Percentiles rank a stretch among this genome's conserved stretches.
Conservation (phyloP, 805 yeast genomes). For the Candida railenensis region DNA sequence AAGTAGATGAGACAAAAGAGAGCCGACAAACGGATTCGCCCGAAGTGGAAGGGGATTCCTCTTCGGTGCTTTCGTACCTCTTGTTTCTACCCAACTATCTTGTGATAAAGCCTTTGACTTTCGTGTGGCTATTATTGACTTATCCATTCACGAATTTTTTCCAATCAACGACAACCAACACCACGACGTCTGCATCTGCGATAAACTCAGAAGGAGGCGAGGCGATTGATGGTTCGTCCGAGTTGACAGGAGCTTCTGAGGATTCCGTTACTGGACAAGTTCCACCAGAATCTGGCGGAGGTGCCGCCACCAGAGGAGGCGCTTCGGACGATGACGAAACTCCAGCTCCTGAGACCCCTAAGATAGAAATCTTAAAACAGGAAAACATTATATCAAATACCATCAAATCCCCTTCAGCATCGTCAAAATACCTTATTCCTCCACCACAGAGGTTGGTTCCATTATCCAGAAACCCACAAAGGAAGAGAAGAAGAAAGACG, state of each 20-base stretch:
- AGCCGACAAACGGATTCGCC: too few species aligned
- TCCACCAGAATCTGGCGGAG: not conserved
- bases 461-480: conserved; percentile 38
- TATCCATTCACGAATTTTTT: conserved; percentile 48
- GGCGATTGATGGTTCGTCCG: not conserved
- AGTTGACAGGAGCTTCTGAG: not conserved
- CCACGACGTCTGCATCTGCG: not conserved
- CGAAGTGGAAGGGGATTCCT: not conserved
- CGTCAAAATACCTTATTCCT: conserved; percentile 43
- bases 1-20: not conserved
- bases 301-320: not conserved
- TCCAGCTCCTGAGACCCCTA: conserved; percentile 9
- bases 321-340: conserved; percentile 3
- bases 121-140: conserved; percentile 50
- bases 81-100: conserved; percentile 51
- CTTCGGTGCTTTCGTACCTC: conserved; percentile 12
- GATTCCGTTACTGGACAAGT: not conserved
- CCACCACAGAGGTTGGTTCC: conserved; percentile 47
- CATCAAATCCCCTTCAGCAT: conserved; percentile 41
- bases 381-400: conserved; percentile 38
- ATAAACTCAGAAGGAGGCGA: not conserved
- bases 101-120: conserved; percentile 50
- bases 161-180: not conserved
- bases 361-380: conserved; percentile 39
- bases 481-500: conserved; percentile 51